Evolutionary conservation across 164 flowering plant genomes (phyloP), one percentile per base, ranked within the genome.

Genomic region (Saururus chinensis): DNA sequence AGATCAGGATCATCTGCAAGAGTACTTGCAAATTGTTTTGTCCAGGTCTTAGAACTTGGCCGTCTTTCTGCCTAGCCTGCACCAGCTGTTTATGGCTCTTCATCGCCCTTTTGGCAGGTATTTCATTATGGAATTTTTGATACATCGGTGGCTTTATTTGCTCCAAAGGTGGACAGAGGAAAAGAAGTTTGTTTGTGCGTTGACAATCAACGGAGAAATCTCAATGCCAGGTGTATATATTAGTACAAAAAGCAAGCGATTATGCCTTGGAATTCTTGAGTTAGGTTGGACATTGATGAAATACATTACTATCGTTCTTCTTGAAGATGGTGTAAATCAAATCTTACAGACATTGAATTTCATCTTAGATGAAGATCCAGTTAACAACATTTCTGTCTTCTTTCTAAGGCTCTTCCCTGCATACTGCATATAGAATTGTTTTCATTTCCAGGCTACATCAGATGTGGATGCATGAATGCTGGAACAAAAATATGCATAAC

Each of bases 51-150:
- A 12, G 49, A 7, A 45, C 4, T 12, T 45, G 14, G 4, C 4
- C 49, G 11, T 45, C 17, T 45, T 12, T 4, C 49, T 17, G 14
- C 17, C 2, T 45, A 4, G 21, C 8, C 1, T 25, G 30, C 19
- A 11, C 21, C 59, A 19, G 35, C 25, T 56, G 37, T 59, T 21
- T 17, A 12, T 56, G 41, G 16, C 13, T 45, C 54, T 55, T 22
- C 42, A 40, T 51, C 40, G 13, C 56, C 25, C 13, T 37, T 55
- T 40, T 26, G 1, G 12, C 69, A 91, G 98, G 88, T 88, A 40
- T 79, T 70, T 63, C 98, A 92, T 57, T 87, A 81, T 73, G 95
- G 96, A 16, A 40, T 41, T 64, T 37, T 79, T 74, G 87, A 83
- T 70, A 61, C 56, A 65, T 57, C 73, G 19, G 66, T 56, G 19